Base-by-base conservation (phyloP, 1,139 yeast species). In the Blastobotrys illinoisensis region DNA sequence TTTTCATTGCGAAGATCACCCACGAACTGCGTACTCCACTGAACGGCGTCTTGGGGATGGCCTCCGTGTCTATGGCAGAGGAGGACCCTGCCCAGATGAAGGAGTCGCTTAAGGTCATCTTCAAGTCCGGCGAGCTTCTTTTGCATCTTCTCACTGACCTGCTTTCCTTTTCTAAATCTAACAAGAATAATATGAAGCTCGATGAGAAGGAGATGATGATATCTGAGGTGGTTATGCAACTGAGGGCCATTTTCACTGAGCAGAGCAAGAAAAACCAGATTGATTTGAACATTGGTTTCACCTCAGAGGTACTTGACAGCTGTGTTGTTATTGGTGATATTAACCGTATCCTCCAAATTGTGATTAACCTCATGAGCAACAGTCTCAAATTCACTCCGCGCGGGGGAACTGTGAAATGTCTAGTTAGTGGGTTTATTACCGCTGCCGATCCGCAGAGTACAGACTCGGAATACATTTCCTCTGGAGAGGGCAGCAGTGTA, bases 21-120 rank as follows among this genome's bases (percentile, higher is more conserved):
- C 97, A 90, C 67, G 97, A 90, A 71, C 77, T 90, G 66, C 78
- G 97, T 64, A 90, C 97, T 0, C 97, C 97, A 1, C 74, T 90
- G 60, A 90, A 90, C 71, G 97, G 97, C 69, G 90, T 90, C 44
- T 73, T 90, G 54, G 97, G 97, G 57, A 88, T 90, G 96, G 87
- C 97, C 0, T 85, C 95, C 1, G 87, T 90, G 56, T 93, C 96
- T 5, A 85, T 88, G 89, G 93, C 87, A 36, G 96, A 88, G 67
- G 75, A 77, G 16, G 93, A 89, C 63, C 78, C 78, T 2, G 70
- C 75, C n/a, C 81, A 82, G 60, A 81, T 88, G n/a, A 83, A 86
- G 61, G 86, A 85, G 46, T 78, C 84, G 49, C 73, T 89, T 58
- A 86, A 85, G 61, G 76, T 89, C 56, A 89, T 89, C 56, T 89